Conservation (phyloP, 2,329 filamentous ascomycete genomes). For the Westerdykella ornata region DNA sequence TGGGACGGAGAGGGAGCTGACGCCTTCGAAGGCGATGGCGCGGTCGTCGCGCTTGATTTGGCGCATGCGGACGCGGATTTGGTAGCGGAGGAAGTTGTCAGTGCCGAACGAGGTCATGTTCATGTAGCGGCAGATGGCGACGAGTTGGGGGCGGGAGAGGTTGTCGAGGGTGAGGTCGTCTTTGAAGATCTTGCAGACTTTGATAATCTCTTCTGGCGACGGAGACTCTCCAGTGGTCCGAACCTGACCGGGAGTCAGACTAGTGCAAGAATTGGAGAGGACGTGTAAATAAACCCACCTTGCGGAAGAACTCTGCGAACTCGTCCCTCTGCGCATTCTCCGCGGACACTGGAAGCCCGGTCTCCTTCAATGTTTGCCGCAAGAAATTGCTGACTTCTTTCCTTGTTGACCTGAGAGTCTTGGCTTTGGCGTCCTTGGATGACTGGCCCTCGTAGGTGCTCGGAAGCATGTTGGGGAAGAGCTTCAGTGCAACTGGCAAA, state of each 20-base stretch:
- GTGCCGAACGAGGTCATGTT: slow-evolving; percentile 96
- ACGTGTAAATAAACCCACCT: slow-evolving; percentile 48
- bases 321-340: slow-evolving; percentile 86
- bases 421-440: slow-evolving; percentile 82
- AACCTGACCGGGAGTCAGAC: slow-evolving; percentile 23
- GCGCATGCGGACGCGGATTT: slow-evolving; percentile 93
- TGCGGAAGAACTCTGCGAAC: slow-evolving; percentile 95
- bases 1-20: slow-evolving; percentile 84
- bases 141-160: slow-evolving; percentile 85
- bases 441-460: slow-evolving; percentile 94
- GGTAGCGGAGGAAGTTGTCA: slow-evolving; percentile 95
- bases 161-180: slow-evolving; percentile 97
- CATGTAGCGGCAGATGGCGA: slow-evolving; percentile 98
- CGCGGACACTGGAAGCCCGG: slow-evolving; percentile 79
- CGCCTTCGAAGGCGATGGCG: slow-evolving; percentile 87
- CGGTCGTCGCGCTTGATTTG: slow-evolving; percentile 98
- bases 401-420: slow-evolving; percentile 70
- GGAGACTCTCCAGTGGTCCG: slow-evolving; percentile 84
- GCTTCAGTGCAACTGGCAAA: slow-evolving; percentile 79
- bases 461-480: slow-evolving; percentile 95
- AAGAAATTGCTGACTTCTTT: slow-evolving; percentile 93
- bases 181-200: slow-evolving; percentile 98
- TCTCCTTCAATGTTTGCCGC: slow-evolving; percentile 80
- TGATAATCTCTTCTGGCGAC: slow-evolving; percentile 86
- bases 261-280: background rate